Conservation (phyloP, 306 rosid genomes). For the Cotoneaster glaucophyllus region DNA sequence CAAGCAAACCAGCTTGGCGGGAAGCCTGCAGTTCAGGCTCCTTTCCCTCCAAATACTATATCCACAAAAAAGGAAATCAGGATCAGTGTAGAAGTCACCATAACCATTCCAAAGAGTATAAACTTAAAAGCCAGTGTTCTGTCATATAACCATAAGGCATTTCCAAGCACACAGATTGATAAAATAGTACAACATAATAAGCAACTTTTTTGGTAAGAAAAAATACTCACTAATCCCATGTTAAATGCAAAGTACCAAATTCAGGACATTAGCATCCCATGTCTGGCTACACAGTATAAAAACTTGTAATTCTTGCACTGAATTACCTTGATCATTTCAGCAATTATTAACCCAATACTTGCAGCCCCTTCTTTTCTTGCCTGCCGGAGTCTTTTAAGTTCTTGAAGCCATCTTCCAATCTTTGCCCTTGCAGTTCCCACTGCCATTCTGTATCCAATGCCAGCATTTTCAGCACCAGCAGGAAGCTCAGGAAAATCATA, state of each 20-base stretch:
- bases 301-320: neutral
- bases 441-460: constrained; percentile 88
- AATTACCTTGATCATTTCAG: constrained; percentile 92
- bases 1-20: constrained; percentile 93
- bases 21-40: constrained; percentile 92
- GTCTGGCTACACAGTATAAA: neutral
- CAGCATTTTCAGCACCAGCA: constrained; percentile 72
- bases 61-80: constrained; percentile 1
- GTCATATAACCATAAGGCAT: neutral
- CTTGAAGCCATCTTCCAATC: constrained; percentile 97
- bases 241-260: neutral
- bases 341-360: constrained; percentile 76
- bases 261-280: neutral
- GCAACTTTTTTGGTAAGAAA: neutral
- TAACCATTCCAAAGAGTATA: neutral
- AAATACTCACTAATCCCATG: neutral
- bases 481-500: constrained; percentile 72
- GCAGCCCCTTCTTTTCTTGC: constrained; percentile 99
- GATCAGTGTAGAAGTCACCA: constrained; percentile 11
- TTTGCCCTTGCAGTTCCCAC: constrained; percentile 87
- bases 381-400: constrained; percentile 92
- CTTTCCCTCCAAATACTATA: constrained; percentile 88
- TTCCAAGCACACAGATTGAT: neutral
- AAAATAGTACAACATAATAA: neutral
- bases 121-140: neutral